Evolutionary conservation across 1,284 basidiomycete species (phyloP).

Genomic region (Sphaerobolus stellatus): DNA sequence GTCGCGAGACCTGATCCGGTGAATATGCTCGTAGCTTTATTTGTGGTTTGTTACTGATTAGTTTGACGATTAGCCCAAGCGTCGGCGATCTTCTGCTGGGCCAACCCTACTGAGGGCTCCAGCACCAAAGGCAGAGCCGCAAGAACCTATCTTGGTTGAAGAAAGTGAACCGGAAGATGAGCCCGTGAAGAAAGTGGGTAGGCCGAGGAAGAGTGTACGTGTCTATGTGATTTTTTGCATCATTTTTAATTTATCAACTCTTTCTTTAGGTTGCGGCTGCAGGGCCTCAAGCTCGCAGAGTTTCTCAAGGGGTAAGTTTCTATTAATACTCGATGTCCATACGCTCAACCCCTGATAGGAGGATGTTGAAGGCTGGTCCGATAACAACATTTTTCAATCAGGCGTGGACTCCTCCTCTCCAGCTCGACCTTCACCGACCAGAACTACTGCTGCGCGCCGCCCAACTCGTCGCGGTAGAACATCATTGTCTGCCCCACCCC

Average conservation of each 20-base stretch:
- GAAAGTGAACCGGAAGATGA: slow-evolving; percentile 79
- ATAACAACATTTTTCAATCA: slow-evolving; percentile 82
- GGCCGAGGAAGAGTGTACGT: slow-evolving; percentile 59
- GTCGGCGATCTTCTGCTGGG: slow-evolving; percentile 67
- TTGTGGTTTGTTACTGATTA: slow-evolving; percentile 3
- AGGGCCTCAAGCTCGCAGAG: slow-evolving; percentile 49
- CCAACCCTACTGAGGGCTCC: slow-evolving; percentile 52
- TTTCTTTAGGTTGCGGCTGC: slow-evolving; percentile 45
- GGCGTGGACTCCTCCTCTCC: slow-evolving; percentile 79
- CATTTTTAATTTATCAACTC: slow-evolving; percentile 4
- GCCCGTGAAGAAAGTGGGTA: slow-evolving; percentile 58
- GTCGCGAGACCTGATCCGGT: slow-evolving; percentile 20
- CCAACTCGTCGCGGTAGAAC: slow-evolving; percentile 40
- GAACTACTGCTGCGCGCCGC: slow-evolving; percentile 1
- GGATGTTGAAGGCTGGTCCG: slow-evolving; percentile 80
- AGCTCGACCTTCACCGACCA: slow-evolving; percentile 52
- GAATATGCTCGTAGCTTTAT: slow-evolving; percentile 6
- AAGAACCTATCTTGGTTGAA: slow-evolving; percentile 54
- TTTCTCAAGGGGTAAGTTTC: slow-evolving; percentile 44
- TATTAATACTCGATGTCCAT: slow-evolving; percentile 25
- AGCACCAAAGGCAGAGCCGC: slow-evolving; percentile 30
- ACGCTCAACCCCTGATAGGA: slow-evolving; percentile 16
- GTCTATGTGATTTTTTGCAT: background rate
- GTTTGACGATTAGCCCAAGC: slow-evolving; percentile 45
- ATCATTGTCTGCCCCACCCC: slow-evolving; percentile 71